A percentile compares a stretch with the other conserved stretches of the same genome.
These are phyloP conservation scores for Globisporangium viniferum DNA, from an alignment of 352 stramenopile genomes.

Conservation along the genomic window DNA sequence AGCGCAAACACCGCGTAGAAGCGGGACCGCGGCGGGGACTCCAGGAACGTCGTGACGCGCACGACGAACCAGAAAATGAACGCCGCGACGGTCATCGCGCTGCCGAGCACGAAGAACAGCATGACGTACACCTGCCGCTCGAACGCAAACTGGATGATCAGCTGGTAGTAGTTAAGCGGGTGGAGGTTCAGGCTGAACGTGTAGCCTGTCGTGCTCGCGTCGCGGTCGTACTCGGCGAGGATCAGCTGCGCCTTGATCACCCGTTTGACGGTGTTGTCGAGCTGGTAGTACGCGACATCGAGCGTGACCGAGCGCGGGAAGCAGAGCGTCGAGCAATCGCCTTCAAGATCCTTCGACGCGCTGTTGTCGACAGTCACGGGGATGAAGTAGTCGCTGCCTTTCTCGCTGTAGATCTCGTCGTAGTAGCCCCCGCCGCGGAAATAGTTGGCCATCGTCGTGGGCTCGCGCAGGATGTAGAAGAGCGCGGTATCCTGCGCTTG, in stretches of 20 bases:
- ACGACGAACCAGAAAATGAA: slow-evolving; percentile 91
- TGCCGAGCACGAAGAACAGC: slow-evolving; percentile 92
- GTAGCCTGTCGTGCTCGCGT: slow-evolving; percentile 85
- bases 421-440: slow-evolving; percentile 70
- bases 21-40: slow-evolving; percentile 89
- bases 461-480: slow-evolving; percentile 91
- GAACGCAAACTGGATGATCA: slow-evolving; percentile 97
- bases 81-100: slow-evolving; percentile 73
- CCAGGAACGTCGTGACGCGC: slow-evolving; percentile 87
- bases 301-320: slow-evolving; percentile 93
- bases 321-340: slow-evolving; percentile 89
- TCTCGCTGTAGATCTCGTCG: slow-evolving; percentile 43
- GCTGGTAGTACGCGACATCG: slow-evolving; percentile 94
- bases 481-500: slow-evolving; percentile 82
- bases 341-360: slow-evolving; percentile 66
- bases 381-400: slow-evolving; percentile 92
- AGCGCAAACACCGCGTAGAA: slow-evolving; percentile 92
- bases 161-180: slow-evolving; percentile 93
- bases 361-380: slow-evolving; percentile 90
- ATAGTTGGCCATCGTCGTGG: slow-evolving; percentile 89
- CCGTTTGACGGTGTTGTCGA: slow-evolving; percentile 87
- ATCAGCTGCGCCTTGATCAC: slow-evolving; percentile 90
- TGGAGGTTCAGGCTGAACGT: slow-evolving; percentile 91
- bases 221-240: slow-evolving; percentile 93
- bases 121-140: slow-evolving; percentile 90